Conservation (phyloP, 2,329 filamentous ascomycete genomes). For the Fusarium coicis region DNA sequence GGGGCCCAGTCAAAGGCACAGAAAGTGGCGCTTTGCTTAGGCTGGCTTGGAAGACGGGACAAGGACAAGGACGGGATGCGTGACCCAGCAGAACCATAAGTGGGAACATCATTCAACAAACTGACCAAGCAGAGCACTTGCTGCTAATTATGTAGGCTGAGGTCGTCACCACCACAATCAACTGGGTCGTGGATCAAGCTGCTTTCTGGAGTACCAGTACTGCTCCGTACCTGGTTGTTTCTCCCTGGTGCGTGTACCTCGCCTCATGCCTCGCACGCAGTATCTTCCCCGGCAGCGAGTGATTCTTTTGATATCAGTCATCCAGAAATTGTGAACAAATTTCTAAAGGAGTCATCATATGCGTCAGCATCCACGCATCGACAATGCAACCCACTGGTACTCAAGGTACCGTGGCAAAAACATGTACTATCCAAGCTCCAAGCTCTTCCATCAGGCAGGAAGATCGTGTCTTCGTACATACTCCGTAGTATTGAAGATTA, state of each 20-base stretch:
- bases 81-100: conserved; percentile 29
- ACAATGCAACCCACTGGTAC: background rate
- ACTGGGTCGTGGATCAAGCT: conserved; percentile 31
- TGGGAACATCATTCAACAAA: conserved; percentile 29
- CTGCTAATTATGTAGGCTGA: conserved; percentile 11
- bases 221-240: background rate
- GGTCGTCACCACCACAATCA: conserved; percentile 36
- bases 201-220: conserved; percentile 1
- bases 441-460: background rate
- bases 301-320: conserved; percentile 1
- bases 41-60: conserved; percentile 4
- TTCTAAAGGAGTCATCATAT: background rate
- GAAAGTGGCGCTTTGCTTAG: conserved; percentile 19
- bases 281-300: conserved; percentile 11
- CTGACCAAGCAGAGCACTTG: conserved; percentile 20
- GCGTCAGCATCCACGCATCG: conserved; percentile 3
- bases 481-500: background rate
- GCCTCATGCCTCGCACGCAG: background rate
- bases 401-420: background rate
- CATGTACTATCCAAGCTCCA: background rate
- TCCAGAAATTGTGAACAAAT: background rate
- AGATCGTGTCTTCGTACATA: background rate
- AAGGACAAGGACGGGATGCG: conserved; percentile 22
- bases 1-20: conserved; percentile 9
- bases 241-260: conserved; percentile 8